Evolutionary conservation across 768 basidiomycete genomes (phyloP), one percentile per base, ranked within the genome.

Genomic region (Pisolithus orientalis): DNA sequence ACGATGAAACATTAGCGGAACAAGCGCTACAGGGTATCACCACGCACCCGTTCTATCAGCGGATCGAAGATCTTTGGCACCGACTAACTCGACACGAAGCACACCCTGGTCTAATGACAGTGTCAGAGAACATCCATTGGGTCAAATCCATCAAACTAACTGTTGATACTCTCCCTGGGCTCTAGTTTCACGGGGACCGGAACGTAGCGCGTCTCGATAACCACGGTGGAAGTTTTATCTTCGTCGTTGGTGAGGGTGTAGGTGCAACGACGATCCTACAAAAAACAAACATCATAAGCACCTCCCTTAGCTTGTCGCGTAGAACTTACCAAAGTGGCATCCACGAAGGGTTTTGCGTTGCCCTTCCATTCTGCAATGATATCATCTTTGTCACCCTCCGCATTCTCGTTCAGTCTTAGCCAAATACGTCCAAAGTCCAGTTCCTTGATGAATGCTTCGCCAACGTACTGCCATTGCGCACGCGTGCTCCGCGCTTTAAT

Each of bases 371-470:
- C 84, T 2, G 84, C 89, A 49, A 94, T 70, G 57, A 96, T 75
- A 51, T 90, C 86, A 54, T 95, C 94, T 65, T 84, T 90, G 37
- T 89, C 85, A 31, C 83, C 85, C 51, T 90, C 88, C 27, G 87
- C 82, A 13, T 84, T 84, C 53, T 83, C 85, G 62, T 97, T 95
- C 59, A 98, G 71, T 47, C 92, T 79, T 47, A 99, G 69, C 83
- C 87, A 94, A 45, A 98, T 81, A 43, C 82, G 80, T 31, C 87
- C 80, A 62, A 95, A 96, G 66, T 96, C 94, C 43, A 98, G 79
- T 62, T 99, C 96, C 65, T 93, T 93, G 61, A 99, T 70, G 66
- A 98, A 93, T 28, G 88, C 90, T 71, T 98, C 96, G 37, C 94
- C 94, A 29, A 95, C 84, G 63, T 86, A 80, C 60, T 86, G 84